Base-by-base conservation (phyloP, 805 yeast genomes). In the Yamadazyma akitaensis region DNA sequence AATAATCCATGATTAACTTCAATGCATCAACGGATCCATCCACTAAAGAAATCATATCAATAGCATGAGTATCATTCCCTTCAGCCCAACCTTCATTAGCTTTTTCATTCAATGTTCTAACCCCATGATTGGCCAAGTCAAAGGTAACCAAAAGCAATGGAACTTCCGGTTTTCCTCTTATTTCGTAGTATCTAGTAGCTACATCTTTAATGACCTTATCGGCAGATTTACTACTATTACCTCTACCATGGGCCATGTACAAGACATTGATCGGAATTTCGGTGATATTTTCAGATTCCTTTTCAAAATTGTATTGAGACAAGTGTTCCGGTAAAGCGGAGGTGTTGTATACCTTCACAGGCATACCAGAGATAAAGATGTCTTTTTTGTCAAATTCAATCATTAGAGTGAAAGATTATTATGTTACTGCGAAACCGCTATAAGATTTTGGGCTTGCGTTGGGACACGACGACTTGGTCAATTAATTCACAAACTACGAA, bases 71-170 rank as follows among this genome's bases (percentile, higher is more conserved):
- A 13, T 50, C 51, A 55, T 80, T 80, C 2, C 81, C 81, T 2
- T 56, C 56, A 1, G 48, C 51, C 85, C 85, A 81, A 18, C 64
- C 63, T 2, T 54, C 43, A 58, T 78, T 80, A 32, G 61, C 58
- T 13, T 28, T 26, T 3, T 49, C 55, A 37, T 70, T 67, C 4
- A 76, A 59, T 9, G 54, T 43, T 31, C 86, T 63, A 18, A 62
- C 63, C 2, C 87, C 85, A 54, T 81, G 86, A 58, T 81, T 81
- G 30, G 82, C 68, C 49, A 64, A 56, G 54, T 81, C 86, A 51
- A 76, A 77, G 0, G 79, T 66, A 10, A 77, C 77, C 38, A 75
- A 74, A 31, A 81, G 66, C 44, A 76, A 53, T 12, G 75, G 75
- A 1, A 53, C 55, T 6, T 51, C 45, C 8, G 46, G 39, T 4